Evolutionary conservation across 345 rosid genomes (phyloP).

Genomic region (Populus ilicifolia): DNA sequence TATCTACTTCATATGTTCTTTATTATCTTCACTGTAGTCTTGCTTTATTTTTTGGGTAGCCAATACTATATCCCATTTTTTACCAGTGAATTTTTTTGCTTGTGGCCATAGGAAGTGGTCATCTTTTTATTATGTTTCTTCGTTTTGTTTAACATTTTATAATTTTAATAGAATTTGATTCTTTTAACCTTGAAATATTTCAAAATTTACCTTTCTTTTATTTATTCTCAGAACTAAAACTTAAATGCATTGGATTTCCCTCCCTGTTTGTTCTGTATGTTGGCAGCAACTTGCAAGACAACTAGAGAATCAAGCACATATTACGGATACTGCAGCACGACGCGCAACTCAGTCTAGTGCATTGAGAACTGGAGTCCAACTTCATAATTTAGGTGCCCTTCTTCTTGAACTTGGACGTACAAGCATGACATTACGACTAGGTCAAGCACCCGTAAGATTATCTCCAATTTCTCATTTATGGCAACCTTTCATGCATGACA

Average conservation of each 20-base stretch:
- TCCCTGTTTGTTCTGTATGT: constrained; percentile 2
- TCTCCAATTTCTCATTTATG: background rate
- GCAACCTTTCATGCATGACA: background rate
- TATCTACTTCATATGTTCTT: constrained; percentile 7
- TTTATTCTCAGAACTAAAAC: constrained; percentile 5
- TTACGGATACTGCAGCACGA: constrained; percentile 41
- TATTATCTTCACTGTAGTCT: background rate
- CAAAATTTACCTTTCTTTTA: background rate
- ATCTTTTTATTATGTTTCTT: background rate
- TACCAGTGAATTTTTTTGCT: background rate
- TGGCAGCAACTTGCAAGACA: constrained; percentile 54
- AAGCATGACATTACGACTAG: constrained; percentile 65
- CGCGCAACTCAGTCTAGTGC: constrained; percentile 38
- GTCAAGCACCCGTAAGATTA: constrained; percentile 58
- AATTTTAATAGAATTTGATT: background rate
- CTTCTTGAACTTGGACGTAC: constrained; percentile 81
- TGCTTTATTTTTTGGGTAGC: constrained; percentile 1
- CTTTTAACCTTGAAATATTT: background rate
- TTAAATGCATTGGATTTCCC: background rate
- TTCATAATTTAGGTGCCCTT: constrained; percentile 62
- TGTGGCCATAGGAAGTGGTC: background rate
- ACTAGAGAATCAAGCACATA: constrained; percentile 49
- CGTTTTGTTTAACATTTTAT: background rate
- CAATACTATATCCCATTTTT: background rate
- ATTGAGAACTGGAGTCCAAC: constrained; percentile 46